Evolutionary conservation across 106 monocot species (phyloP), one percentile per base, ranked within the genome.

Genomic region (Apostasia shenzhenica): DNA sequence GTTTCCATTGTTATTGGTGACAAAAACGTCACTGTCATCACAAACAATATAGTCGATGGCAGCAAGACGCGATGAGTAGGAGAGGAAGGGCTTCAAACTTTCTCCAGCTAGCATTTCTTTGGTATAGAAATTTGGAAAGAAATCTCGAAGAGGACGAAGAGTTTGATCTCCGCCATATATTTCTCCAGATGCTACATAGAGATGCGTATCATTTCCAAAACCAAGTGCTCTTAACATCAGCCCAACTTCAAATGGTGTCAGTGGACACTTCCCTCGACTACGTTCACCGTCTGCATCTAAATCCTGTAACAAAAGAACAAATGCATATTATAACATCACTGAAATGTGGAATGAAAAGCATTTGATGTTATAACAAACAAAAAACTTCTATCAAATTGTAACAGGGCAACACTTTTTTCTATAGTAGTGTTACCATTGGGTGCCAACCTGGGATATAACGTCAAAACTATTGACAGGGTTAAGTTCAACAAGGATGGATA

Each of bases 1-100:
- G 70, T 97, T 97, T 67, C 97, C 97, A 63, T 97, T 97, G 76
- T 97, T 97, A 54, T 92, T 97, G 53, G 97, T 82, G n/a, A 85
- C 85, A 77, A 97, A 90, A 0, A 97, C 97, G 76, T 92, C 87
- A 52, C 97, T 97, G 45, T 84, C 92, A 77, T 89, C 85, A 73
- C 87, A 90, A 55, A 97, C 97, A 51, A 92, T 79, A 64, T 88
- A 97, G 73, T 97, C 97, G 70, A 97, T 69, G 11, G 97, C 97
- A 73, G 97, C 97, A 55, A 97, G 86, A 39, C 87, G 84, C 41
- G 97, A 97, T 50, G 97, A 86, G 70, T 75, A 87, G 14, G 81
- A 69, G 9, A 87, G 67, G 74, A 90, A 81, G 3, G 92, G 80
- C 40, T 79, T 82, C 70, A 97, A 70, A 54, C 84, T 84, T 6